Conservation (phyloP, 345 rosid species). For the Angophora floribunda region DNA sequence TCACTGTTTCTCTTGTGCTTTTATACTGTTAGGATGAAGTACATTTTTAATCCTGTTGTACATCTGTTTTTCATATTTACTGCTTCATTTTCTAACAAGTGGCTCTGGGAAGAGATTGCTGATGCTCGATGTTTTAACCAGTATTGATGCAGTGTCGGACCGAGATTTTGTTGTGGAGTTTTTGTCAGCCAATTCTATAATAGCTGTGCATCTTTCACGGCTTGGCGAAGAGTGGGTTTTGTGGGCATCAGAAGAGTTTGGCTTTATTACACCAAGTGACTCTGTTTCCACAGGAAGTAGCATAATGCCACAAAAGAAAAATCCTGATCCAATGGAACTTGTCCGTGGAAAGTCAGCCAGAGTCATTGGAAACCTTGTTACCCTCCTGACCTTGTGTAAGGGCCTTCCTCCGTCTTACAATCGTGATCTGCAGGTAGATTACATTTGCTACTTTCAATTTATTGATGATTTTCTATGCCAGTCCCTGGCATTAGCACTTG, state of each 20-base stretch:
- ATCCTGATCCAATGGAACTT: slow-evolving; percentile 99
- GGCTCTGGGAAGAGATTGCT: not conserved
- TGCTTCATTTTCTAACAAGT: not conserved
- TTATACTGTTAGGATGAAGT: not conserved
- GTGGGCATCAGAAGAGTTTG: slow-evolving; percentile 98
- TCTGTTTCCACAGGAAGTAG: slow-evolving; percentile 93
- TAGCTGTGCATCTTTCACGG: slow-evolving; percentile 79
- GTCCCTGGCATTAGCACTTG: not conserved
- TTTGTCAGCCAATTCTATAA: slow-evolving; percentile 63
- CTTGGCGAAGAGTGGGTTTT: slow-evolving; percentile 98
- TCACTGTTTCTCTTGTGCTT: not conserved
- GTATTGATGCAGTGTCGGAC: slow-evolving; percentile 97
- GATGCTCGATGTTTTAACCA: not conserved
- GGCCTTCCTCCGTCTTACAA: slow-evolving; percentile 97
- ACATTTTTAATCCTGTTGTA: not conserved
- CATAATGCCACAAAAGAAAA: slow-evolving; percentile 99
- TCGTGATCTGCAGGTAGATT: slow-evolving; percentile 79
- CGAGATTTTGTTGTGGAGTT: slow-evolving; percentile 88
- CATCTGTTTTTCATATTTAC: not conserved
- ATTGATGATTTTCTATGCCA: not conserved
- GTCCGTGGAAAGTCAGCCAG: slow-evolving; percentile 91
- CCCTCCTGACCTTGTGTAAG: slow-evolving; percentile 83
- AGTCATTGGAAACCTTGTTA: slow-evolving; percentile 73
- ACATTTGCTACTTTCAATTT: not conserved
- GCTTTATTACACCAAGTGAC: slow-evolving; percentile 83